Base-by-base conservation (phyloP, 2,329 filamentous ascomycete species). In the Fusarium bactridioides region DNA sequence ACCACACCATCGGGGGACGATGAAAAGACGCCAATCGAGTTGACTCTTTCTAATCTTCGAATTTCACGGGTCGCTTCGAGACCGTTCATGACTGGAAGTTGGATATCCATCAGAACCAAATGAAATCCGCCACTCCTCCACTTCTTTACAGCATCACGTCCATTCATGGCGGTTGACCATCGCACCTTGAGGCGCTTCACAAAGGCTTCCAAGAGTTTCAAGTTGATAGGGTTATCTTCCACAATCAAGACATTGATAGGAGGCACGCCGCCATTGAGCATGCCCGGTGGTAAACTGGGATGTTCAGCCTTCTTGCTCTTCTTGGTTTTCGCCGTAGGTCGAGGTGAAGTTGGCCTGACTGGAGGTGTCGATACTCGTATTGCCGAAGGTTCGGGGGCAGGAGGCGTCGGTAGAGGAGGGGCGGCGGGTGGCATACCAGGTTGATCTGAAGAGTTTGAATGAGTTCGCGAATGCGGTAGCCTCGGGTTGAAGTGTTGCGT, bases 231-330 rank as follows among this genome's bases (percentile, higher is more conserved):
- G 81, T 99, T 99, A 84, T 99, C 96, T 84, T 99, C 96, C 19
- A 99, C 96, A 68, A 99, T 97, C 47, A 99, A 86, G 12, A 98
- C 95, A 76, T 97, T 98, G 83, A 99, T 98, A 3, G 96, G 95
- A 12, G 96, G 96, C 2, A 98, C 94, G 3, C 91, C 91, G 60
- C 91, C 92, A 74, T 95, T 94, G 33, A 97, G 87, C 76, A 93
- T 86, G 35, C 89, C 91, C 8, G 91, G 86, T 31, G 88, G 87
- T 67, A 92, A 78, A 18, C 79, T 81, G 4, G 85, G 80, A 57
- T 83, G 80, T 25, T 84, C 83, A 35, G 79, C 78, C 76, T 89
- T 91, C 80, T 89, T 90, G 50, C 71, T 83, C 80, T 87, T 90
- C 78, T 87, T 89, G 13, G 79, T 72, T 41, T 84, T 69, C 82